Evolutionary conservation across 1,284 basidiomycete species (phyloP).

Genomic region (Takashimella koratensis): DNA sequence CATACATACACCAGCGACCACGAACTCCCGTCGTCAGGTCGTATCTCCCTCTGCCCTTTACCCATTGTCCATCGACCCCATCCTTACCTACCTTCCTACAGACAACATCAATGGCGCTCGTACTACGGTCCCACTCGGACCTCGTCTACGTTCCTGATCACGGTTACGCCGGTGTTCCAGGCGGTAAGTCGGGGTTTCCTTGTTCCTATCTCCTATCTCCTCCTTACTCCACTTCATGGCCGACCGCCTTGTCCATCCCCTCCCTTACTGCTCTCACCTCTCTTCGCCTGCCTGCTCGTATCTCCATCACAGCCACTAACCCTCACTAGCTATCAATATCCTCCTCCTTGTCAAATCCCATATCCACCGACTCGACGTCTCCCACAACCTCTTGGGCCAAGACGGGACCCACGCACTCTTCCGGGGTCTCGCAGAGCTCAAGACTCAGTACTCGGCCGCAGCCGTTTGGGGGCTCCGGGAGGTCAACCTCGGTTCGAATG

Average conservation of each 20-base stretch:
- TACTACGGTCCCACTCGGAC: constrained; percentile 31
- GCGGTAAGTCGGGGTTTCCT: constrained; percentile 31
- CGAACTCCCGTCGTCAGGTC: not conserved
- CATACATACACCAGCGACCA: no score
- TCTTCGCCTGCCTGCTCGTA: no score
- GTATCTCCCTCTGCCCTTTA: not conserved
- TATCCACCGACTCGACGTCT: constrained; percentile 38
- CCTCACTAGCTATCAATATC: constrained; percentile 32
- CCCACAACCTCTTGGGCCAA: constrained; percentile 38
- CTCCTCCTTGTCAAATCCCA: constrained; percentile 28
- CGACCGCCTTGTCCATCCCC: not conserved
- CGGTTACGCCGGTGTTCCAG: constrained; percentile 38
- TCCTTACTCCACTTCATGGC: constrained; percentile 10
- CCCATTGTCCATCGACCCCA: no score
- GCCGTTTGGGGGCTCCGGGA: constrained; percentile 37
- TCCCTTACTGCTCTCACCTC: no score
- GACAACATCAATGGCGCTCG: constrained; percentile 26
- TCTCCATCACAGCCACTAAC: not conserved
- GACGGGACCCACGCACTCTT: constrained; percentile 35
- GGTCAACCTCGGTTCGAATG: constrained; percentile 29
- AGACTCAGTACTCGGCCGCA: not conserved
- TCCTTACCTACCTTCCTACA: constrained; percentile 4
- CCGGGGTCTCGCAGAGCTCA: constrained; percentile 23
- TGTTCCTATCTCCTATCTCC: constrained; percentile 39
- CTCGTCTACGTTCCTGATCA: constrained; percentile 42